Conservation (phyloP, 495 filamentous ascomycete species). For the Aspergillus conjunctus region DNA sequence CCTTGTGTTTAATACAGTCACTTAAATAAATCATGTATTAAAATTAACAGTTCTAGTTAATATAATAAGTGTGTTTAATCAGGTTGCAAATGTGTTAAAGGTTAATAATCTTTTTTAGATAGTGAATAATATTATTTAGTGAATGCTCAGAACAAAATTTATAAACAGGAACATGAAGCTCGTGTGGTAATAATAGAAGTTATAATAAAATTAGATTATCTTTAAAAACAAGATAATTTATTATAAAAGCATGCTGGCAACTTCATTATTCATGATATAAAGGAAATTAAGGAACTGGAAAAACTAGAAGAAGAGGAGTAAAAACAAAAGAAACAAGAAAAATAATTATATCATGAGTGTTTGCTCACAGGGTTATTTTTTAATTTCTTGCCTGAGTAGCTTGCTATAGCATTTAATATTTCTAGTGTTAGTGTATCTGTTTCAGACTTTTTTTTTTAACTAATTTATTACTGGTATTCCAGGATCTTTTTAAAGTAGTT, state of each 20-base stretch:
- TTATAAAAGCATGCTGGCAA: not conserved
- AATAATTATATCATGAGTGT: not conserved
- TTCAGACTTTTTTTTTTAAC: too few species aligned
- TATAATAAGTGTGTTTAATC: not conserved
- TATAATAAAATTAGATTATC: not conserved
- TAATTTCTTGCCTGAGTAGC: not conserved
- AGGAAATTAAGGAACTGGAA: not conserved
- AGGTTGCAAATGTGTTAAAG: not conserved
- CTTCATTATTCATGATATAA: conserved; percentile 2
- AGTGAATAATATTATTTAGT: too few species aligned
- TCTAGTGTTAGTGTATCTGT: conserved; percentile 2
- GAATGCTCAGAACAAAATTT: not conserved
- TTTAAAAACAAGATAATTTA: not conserved
- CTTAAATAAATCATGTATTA: not conserved
- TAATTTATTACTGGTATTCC: too few species aligned
- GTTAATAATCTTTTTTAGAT: not conserved
- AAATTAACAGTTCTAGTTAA: not conserved
- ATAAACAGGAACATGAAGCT: too few species aligned
- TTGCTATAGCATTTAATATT: not conserved
- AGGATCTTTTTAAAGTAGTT: too few species aligned
- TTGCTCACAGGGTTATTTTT: conserved; percentile 1
- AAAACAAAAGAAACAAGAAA: too few species aligned
- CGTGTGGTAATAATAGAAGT: too few species aligned
- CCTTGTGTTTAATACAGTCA: not conserved
- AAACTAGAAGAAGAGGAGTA: not conserved